Evolutionary conservation across 1,139 yeast genomes (phyloP), one percentile per base, ranked within the genome.

Genomic region (Debaryomyces sp.): DNA sequence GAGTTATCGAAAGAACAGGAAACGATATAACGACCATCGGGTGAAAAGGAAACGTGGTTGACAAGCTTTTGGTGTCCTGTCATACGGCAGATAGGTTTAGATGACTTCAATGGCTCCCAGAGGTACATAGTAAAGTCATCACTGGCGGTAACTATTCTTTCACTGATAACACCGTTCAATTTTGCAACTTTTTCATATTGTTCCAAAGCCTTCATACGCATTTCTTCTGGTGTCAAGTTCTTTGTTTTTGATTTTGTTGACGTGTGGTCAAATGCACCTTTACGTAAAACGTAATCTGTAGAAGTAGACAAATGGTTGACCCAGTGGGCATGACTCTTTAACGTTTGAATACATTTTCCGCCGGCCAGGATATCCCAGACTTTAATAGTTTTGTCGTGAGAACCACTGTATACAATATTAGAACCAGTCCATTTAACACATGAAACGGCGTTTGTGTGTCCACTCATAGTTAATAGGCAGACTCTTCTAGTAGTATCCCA

Each of bases 91-190:
- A 94, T 68, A 0, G 99, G 99, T 64, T 92, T 94, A 40, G 79
- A 77, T 2, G 87, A 75, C 64, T 84, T 87, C 45, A 84, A 70
- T 12, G 97, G 97, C 61, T 91, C 96, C 99, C 99, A 94, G 53
- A 95, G 73, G 61, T 87, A 94, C 97, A 95, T 94, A 39, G 99
- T 94, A 68, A 94, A 92, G 69, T 94, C 99, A 64, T 94, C 99
- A 67, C 94, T 84, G 9, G 97, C 98, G 17, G 97, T 90, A 6
- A 91, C 97, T 62, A 94, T 81, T 55, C 96, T 77, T 67, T 94
- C 99, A 49, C 82, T 81, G 17, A 78, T 62, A 18, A 71, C 70
- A 18, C 97, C 97, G 42, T 85, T 84, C 39, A 83, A 69, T 58
- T 81, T 84, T 18, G 96, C 91, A 40, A 86, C 87, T 63, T 88